Conservation (phyloP, 2,329 filamentous ascomycete species). For the Aspergillus caelatus region DNA sequence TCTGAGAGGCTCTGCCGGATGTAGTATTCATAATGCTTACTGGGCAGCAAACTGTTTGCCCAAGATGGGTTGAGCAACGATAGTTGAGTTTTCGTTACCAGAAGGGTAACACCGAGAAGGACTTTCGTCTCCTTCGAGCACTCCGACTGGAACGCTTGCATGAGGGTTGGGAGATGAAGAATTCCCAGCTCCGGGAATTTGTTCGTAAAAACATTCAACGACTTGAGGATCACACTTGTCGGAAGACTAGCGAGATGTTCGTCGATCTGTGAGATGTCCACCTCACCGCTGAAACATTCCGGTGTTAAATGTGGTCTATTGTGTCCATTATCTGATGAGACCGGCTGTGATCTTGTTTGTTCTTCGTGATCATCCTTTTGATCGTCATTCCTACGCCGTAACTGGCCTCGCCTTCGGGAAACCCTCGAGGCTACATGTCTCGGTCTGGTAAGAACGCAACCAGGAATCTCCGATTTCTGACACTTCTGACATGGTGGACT, state of each 20-base stretch:
- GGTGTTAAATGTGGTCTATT: too few species aligned
- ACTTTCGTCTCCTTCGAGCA: not conserved
- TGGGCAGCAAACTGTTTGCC: not conserved
- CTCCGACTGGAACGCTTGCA: not conserved
- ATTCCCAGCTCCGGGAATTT: constrained; percentile 8
- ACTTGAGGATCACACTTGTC: constrained; percentile 2
- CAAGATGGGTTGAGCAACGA: not conserved
- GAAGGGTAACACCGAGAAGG: not conserved
- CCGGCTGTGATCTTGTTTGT: not conserved
- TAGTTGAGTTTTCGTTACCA: constrained; percentile 1
- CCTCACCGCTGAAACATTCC: too few species aligned
- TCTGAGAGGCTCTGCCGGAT: not conserved
- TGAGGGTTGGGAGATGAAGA: not conserved
- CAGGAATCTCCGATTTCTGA: not conserved
- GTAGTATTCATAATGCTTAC: not conserved
- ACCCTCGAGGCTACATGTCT: not conserved
- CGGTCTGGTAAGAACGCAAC: not conserved
- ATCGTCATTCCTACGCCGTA: not conserved
- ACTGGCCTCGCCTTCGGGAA: not conserved
- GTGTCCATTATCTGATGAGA: too few species aligned
- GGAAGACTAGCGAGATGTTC: not conserved
- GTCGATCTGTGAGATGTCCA: not conserved
- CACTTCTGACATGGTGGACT: constrained; percentile 1
- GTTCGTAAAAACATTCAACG: constrained; percentile 5
- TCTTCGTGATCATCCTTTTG: not conserved